Evolutionary conservation across 2,329 filamentous ascomycete genomes (phyloP).

Genomic region (Exophiala aquamarina): DNA sequence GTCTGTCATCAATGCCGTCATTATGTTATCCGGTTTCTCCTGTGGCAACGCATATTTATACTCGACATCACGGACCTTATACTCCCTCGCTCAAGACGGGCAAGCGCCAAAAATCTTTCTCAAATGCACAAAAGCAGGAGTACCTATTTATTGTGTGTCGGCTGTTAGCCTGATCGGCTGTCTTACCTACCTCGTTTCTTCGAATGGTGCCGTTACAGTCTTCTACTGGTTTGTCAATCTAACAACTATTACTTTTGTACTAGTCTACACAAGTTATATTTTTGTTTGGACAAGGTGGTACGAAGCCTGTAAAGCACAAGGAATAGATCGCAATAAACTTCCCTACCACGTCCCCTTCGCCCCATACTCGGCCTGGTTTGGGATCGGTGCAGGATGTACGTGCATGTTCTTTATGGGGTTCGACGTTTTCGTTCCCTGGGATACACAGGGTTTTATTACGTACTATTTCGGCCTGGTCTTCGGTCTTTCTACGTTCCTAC

Average conservation of each 20-base stretch:
- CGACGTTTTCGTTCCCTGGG: slow-evolving; percentile 40
- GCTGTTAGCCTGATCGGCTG: neutral
- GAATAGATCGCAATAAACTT: slow-evolving; percentile 64
- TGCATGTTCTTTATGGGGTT: slow-evolving; percentile 69
- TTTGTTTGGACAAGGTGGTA: slow-evolving; percentile 70
- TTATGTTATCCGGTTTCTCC: slow-evolving; percentile 70
- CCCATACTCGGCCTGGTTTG: slow-evolving; percentile 69
- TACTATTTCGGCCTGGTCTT: slow-evolving; percentile 48
- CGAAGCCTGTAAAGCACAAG: slow-evolving; percentile 67
- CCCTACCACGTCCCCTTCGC: slow-evolving; percentile 68
- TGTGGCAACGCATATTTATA: slow-evolving; percentile 67
- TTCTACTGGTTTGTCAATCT: slow-evolving; percentile 70
- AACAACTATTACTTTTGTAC: slow-evolving; percentile 43
- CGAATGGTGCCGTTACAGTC: slow-evolving; percentile 61
- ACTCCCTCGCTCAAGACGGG: slow-evolving; percentile 45
- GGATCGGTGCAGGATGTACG: slow-evolving; percentile 51
- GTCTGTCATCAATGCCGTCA: slow-evolving; percentile 70
- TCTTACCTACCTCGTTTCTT: slow-evolving; percentile 58
- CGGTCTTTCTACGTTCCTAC: slow-evolving; percentile 42
- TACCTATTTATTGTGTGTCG: slow-evolving; percentile 59
- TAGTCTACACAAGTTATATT: slow-evolving; percentile 68
- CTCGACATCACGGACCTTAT: slow-evolving; percentile 52
- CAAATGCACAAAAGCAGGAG: slow-evolving; percentile 59
- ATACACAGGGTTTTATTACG: slow-evolving; percentile 49
- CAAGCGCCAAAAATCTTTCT: slow-evolving; percentile 57